Evolutionary conservation across 768 basidiomycete species (phyloP), one percentile per base, ranked within the genome.

Genomic region (Sarcomyxa edulis): DNA sequence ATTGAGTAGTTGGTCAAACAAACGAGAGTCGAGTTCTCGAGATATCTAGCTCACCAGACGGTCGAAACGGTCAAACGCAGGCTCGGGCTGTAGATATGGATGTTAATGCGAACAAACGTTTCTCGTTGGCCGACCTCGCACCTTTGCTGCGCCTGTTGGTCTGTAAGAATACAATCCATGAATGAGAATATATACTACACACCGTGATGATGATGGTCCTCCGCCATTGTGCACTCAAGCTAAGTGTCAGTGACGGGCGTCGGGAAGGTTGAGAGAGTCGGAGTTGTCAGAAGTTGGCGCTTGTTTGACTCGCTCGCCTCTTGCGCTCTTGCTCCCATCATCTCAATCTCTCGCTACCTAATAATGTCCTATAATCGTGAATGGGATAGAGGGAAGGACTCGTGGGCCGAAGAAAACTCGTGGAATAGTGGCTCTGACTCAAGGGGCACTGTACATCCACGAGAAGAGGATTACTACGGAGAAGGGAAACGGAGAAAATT

Each of bases 301-400:
- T n/a, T n/a, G n/a, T n/a, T 64, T 66, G 37, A 66, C 53, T 60
- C 27, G 48, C 35, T 56, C 65, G 62, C 65, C 68, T 65, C 47
- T 50, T 38, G 48, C 47, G 37, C 48, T 58, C 54, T 58, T 49
- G 34, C 52, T 58, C 56, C 51, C 50, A 40, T 21, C 41, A 55
- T 58, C 33, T 44, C 47, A 48, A 52, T 51, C 53, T 56, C 49
- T 45, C 44, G 47, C 59, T 46, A 49, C 40, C 47, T 55, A 42
- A 35, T 45, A 15, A 85, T 87, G 84, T 71, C 82, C 35, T 76
- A 82, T 61, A 84, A 84, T 62, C 79, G 89, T 47, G 86, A 90
- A 68, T 90, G 89, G 88, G 86, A 89, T 65, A 74, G 72, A 59
- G 87, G 85, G 36, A 89, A 88, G 60, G 74, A 78, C 32, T 21